These are phyloP conservation scores for Marchantia polymorpha DNA, from an alignment of 225 moss, liverwort and hornwort species.

Conservation along the genomic window DNA sequence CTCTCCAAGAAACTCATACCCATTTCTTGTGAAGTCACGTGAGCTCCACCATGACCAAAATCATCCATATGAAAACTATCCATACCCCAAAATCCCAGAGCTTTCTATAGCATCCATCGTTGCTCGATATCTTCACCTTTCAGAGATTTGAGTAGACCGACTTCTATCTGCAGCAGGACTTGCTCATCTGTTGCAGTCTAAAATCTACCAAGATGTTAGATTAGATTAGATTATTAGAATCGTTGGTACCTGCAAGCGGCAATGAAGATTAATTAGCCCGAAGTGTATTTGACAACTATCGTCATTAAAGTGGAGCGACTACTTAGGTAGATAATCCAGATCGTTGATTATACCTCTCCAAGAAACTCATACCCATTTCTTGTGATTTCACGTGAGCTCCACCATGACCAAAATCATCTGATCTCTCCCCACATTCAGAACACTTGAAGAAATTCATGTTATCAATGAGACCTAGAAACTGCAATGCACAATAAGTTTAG, in stretches of 20 bases:
- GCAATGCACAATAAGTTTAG: slow-evolving; percentile 26
- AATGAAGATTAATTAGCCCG: neutral
- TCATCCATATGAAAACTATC: no score
- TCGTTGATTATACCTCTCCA: slow-evolving; percentile 64
- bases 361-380: slow-evolving; percentile 90
- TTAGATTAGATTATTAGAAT: no score
- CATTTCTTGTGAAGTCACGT: slow-evolving; percentile 78
- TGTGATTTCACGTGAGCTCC: slow-evolving; percentile 74
- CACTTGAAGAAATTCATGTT: slow-evolving; percentile 98
- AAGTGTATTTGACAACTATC: neutral
- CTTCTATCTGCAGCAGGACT: no score
- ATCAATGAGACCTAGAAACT: slow-evolving; percentile 88
- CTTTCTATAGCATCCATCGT: no score
- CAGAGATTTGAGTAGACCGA: no score
- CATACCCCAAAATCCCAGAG: no score
- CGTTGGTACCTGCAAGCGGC: slow-evolving; percentile 32
- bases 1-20: slow-evolving; percentile 93
- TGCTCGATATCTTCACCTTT: no score
- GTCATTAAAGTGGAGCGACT: neutral
- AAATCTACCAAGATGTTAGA: no score
- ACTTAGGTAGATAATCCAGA: no score
- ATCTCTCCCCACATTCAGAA: slow-evolving; percentile 81
- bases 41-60: slow-evolving; percentile 91
- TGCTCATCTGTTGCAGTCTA: no score
- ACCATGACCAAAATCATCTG: slow-evolving; percentile 81